phyloP scores from a whole-genome alignment of 257 asterid genomes.

The Echites panduratus region DNA sequence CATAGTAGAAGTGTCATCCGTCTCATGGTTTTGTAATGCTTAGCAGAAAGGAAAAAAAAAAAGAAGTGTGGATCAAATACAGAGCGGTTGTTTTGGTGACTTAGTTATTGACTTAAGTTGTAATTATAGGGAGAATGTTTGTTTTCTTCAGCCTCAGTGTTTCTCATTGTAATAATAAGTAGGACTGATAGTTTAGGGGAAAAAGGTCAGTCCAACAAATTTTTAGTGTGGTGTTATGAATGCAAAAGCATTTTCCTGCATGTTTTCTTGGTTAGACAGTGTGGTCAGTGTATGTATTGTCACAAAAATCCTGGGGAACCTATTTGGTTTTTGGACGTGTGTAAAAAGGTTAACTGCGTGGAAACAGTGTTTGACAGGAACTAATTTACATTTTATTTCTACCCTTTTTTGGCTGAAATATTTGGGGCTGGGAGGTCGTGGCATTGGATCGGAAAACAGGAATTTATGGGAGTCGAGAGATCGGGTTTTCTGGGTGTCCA shows the following conservation, averaged over 20 bases:
- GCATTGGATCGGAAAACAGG: too few relatives aligned
- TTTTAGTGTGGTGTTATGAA: slow-evolving; percentile 5
- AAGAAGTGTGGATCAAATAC: neutral
- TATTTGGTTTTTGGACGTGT: neutral
- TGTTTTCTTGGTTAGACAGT: neutral
- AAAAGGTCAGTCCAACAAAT: neutral
- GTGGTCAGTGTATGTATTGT: neutral
- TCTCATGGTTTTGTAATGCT: slow-evolving; percentile 6
- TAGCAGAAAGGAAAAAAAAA: neutral
- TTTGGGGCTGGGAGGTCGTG: too few relatives aligned
- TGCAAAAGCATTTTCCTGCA: neutral
- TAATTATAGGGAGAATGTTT: slow-evolving; percentile 17
- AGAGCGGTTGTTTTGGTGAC: neutral
- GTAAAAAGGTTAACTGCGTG: too few relatives aligned
- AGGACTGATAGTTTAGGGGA: neutral
- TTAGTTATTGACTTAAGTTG: slow-evolving; percentile 5
- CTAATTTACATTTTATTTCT: too few relatives aligned
- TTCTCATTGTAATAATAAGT: neutral
- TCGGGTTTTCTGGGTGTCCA: too few relatives aligned
- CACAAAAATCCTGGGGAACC: neutral
- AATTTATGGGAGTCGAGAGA: too few relatives aligned
- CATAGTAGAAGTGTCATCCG: neutral
- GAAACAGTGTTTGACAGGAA: too few relatives aligned
- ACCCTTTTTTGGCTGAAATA: too few relatives aligned
- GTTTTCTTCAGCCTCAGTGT: slow-evolving; percentile 3